Conservation (phyloP, 2,329 filamentous ascomycete genomes). For the Cucurbitaria berberidis region DNA sequence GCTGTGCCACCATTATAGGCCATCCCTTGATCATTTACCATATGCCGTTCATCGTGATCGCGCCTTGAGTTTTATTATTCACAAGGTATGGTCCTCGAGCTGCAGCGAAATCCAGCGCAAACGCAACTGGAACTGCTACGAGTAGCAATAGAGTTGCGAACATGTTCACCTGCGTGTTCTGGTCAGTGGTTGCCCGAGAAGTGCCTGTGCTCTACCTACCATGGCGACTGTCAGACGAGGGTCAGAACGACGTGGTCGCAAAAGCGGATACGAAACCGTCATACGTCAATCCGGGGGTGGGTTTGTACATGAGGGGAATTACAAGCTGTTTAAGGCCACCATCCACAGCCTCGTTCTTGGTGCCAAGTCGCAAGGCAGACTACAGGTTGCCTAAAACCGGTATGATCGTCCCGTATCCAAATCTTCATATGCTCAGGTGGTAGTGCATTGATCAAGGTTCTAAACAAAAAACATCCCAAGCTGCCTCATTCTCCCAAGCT, state of each 20-base stretch:
- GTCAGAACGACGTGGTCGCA: not conserved
- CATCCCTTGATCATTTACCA: not conserved
- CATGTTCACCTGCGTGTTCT: not conserved
- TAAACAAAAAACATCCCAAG: not conserved
- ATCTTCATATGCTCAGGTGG: not conserved
- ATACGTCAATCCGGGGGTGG: not conserved
- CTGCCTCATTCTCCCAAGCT: no score
- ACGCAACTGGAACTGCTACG: not conserved
- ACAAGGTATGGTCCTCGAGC: slow-evolving; percentile 8
- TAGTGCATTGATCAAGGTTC: not conserved
- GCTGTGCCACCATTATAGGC: not conserved
- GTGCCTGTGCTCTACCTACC: not conserved
- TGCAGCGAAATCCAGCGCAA: slow-evolving; percentile 6
- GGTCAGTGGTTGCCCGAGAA: not conserved
- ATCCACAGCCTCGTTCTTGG: not conserved
- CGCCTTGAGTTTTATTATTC: slow-evolving; percentile 10
- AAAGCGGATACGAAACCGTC: not conserved
- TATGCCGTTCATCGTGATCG: slow-evolving; percentile 17
- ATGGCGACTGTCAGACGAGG: not conserved
- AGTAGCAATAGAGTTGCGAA: not conserved
- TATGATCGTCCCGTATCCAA: not conserved
- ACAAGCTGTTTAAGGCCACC: not conserved
- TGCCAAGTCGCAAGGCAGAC: not conserved
- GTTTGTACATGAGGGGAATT: not conserved
- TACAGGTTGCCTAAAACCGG: not conserved